A percentile compares a stretch with the other conserved stretches of the same genome.
These are phyloP conservation scores for Helicocarpus griseus DNA, from an alignment of 2,329 filamentous ascomycete genomes.

Conservation along the genomic window DNA sequence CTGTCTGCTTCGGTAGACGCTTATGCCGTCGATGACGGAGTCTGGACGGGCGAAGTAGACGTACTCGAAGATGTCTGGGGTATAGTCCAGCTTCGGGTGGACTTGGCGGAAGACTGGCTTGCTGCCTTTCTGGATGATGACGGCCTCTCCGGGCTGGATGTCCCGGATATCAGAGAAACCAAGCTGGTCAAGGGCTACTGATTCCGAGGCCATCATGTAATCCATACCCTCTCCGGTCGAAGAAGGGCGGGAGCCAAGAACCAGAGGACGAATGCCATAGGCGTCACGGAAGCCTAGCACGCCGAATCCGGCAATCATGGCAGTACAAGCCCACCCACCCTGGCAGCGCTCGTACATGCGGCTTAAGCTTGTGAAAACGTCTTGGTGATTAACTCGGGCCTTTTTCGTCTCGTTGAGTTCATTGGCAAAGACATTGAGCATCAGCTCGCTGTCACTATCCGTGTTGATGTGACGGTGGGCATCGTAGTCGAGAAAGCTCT, in stretches of 20 bases:
- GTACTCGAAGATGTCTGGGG: constrained; percentile 79
- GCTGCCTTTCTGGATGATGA: constrained; percentile 72
- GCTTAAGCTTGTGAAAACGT: constrained; percentile 62
- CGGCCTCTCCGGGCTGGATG: constrained; percentile 73
- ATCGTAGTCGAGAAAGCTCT: constrained; percentile 62
- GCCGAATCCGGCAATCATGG: constrained; percentile 74
- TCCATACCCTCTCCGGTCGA: constrained; percentile 57
- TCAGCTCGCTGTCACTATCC: constrained; percentile 77
- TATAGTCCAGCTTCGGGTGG: constrained; percentile 56
- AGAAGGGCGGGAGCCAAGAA: constrained; percentile 65
- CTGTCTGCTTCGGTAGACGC: constrained; percentile 71
- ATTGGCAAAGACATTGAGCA: constrained; percentile 81
- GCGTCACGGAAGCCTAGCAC: constrained; percentile 71
- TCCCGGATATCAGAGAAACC: constrained; percentile 69
- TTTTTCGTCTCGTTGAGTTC: constrained; percentile 73
- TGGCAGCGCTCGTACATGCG: constrained; percentile 64
- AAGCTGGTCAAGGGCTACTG: constrained; percentile 70
- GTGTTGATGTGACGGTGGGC: constrained; percentile 84
- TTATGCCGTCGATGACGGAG: constrained; percentile 76
- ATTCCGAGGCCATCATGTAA: constrained; percentile 89
- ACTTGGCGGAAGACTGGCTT: constrained; percentile 68
- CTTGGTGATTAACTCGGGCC: constrained; percentile 65
- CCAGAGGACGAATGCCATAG: constrained; percentile 73
- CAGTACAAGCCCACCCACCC: constrained; percentile 70
- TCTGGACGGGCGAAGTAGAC: constrained; percentile 83